Evolutionary conservation across 1,139 yeast genomes (phyloP).

Genomic region (Hanseniaspora gamundiae): DNA sequence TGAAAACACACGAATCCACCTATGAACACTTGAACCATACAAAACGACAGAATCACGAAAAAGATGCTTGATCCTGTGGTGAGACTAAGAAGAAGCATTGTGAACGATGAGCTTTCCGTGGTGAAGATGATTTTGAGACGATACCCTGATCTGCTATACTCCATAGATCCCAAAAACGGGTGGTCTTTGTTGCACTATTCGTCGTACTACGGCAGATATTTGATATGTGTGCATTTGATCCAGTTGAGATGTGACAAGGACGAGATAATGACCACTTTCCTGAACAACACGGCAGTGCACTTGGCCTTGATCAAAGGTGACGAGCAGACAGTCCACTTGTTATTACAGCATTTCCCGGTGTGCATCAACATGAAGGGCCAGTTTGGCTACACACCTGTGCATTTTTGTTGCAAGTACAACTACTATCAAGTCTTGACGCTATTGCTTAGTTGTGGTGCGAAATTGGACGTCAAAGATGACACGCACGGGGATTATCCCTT

Average conservation of each 20-base stretch:
- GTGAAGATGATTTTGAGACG: constrained; percentile 60
- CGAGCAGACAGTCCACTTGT: constrained; percentile 68
- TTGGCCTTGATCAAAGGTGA: constrained; percentile 57
- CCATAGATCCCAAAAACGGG: constrained; percentile 62
- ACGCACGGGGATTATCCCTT: constrained; percentile 59
- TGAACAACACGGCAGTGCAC: constrained; percentile 65
- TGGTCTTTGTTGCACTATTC: constrained; percentile 91
- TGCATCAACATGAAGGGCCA: constrained; percentile 52
- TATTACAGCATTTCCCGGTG: constrained; percentile 70
- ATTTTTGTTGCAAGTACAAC: constrained; percentile 57
- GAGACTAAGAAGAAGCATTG: constrained; percentile 65
- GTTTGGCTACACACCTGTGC: constrained; percentile 55
- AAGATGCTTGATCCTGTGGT: constrained; percentile 49
- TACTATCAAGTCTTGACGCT: constrained; percentile 59
- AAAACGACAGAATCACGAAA: background rate
- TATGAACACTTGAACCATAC: background rate
- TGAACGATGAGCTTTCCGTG: constrained; percentile 57
- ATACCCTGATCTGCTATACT: constrained; percentile 67
- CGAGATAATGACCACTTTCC: constrained; percentile 46
- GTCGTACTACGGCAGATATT: constrained; percentile 65
- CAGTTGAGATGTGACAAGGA: constrained; percentile 38
- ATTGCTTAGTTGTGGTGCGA: constrained; percentile 72
- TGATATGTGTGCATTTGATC: constrained; percentile 55
- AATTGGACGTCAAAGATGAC: constrained; percentile 45
- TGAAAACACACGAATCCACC: too few species aligned